A percentile compares a stretch with the other conserved stretches of the same genome.
Evolutionary conservation across 768 basidiomycete genomes (phyloP).

Genomic region (Leccinum imitatum): DNA sequence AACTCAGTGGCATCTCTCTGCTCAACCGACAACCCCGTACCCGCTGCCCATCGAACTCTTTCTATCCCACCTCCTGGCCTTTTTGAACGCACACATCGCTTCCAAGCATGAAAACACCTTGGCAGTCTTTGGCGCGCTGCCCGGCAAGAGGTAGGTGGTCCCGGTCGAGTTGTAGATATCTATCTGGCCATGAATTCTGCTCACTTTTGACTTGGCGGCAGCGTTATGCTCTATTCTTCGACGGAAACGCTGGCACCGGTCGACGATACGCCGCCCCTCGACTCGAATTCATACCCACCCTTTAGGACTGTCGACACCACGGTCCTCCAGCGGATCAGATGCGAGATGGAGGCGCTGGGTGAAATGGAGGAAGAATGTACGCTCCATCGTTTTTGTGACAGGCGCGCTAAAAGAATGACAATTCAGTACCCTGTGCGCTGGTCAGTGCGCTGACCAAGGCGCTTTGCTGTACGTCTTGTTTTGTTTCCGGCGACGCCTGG

Average conservation of each 20-base stretch:
- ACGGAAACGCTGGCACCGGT: constrained; percentile 41
- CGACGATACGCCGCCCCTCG: constrained; percentile 42
- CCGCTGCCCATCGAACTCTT: constrained; percentile 69
- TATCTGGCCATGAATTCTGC: background rate
- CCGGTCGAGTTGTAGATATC: background rate
- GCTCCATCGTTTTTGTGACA: constrained; percentile 2
- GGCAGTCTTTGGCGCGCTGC: constrained; percentile 88
- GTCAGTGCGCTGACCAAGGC: constrained; percentile 92
- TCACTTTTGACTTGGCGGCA: constrained; percentile 29
- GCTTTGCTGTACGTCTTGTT: constrained; percentile 67
- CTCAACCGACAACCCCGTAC: constrained; percentile 44
- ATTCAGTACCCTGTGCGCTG: constrained; percentile 61
- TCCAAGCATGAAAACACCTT: constrained; percentile 89
- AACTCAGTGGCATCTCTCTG: constrained; percentile 79
- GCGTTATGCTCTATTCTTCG: constrained; percentile 77
- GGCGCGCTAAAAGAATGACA: constrained; percentile 9
- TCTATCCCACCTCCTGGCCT: constrained; percentile 82
- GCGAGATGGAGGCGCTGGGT: constrained; percentile 56
- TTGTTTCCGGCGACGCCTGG: background rate
- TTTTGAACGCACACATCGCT: constrained; percentile 92
- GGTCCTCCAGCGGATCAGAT: constrained; percentile 58
- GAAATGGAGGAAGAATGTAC: constrained; percentile 47
- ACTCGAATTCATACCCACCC: constrained; percentile 81
- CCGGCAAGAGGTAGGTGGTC: constrained; percentile 68
- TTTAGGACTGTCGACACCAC: constrained; percentile 76